Base-by-base conservation (phyloP, 2,329 filamentous ascomycete species). In the Trichophyton schoenleinii region DNA sequence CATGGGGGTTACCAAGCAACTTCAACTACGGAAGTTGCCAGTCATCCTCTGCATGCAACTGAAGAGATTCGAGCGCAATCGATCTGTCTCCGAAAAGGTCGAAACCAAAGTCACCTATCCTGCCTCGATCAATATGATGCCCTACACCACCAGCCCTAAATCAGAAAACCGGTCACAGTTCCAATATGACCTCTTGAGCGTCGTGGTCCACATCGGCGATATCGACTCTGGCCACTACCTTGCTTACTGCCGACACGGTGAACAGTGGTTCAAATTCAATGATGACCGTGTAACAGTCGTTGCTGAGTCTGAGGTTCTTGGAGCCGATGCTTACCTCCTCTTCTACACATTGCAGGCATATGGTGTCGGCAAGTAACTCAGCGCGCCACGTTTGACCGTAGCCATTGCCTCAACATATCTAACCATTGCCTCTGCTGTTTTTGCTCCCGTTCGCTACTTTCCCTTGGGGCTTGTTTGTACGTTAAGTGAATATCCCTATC, bases 221-320 rank as follows among this genome's bases (percentile, higher is more conserved):
- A 87, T 96, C 62, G 91, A 96, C 68, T 91, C 89, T 0, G 92
- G 91, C 15, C 91, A 96, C 71, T 96, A 95, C 70, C 85, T 91
- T 61, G 89, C 87, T n/a, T 96, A 95, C 72, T 91, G 88, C 63
- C 80, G 89, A 55, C 87, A 92, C 63, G 88, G 86, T 3, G 87
- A 89, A 61, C 83, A 88, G 81, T 97, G 92, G 92, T 95, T 96
- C 73, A 85, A 89, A 61, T 96, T 96, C 75, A 95, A 97, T 70
- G 92, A 97, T 71, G 91, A 94, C 72, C 91, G 90, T 71, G 92
- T 97, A 25, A 89, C 91, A 64, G 71, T 91, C 61, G 92, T 89
- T 1, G 84, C 84, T 55, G 87, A 94, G 70, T 88, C 87, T 3
- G 89, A 96, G 63, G 92, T 97, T 2, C 79, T 97, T 48, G 83